Evolutionary conservation across 1,284 basidiomycete genomes (phyloP).

Genomic region (Takashimella tepidaria): DNA sequence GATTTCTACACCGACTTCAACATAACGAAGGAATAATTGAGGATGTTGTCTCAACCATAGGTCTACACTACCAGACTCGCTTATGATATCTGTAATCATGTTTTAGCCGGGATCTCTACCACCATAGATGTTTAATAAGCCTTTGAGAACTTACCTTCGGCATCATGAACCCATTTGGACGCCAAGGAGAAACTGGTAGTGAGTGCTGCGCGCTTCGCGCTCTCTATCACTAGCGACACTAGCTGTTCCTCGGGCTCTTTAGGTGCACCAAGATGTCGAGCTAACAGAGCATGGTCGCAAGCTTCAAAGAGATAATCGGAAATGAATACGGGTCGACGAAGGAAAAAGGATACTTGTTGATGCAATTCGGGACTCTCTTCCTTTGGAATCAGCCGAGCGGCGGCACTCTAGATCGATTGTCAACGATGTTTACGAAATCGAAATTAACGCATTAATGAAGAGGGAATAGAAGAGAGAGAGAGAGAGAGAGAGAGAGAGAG

Average conservation of each 20-base stretch:
- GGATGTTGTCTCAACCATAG: conserved; percentile 15
- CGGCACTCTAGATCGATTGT: conserved; percentile 23
- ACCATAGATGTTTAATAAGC: no score
- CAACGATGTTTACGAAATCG: neutral
- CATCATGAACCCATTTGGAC: conserved; percentile 16
- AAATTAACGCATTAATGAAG: no score
- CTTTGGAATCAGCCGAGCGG: conserved; percentile 21
- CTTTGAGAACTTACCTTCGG: conserved; percentile 10
- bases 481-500: no score
- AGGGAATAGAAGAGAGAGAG: no score
- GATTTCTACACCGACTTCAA: conserved; percentile 17
- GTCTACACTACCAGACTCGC: conserved; percentile 15
- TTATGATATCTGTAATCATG: conserved; percentile 12
- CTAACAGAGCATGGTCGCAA: conserved; percentile 26
- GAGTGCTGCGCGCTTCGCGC: conserved; percentile 13
- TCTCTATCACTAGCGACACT: conserved; percentile 18
- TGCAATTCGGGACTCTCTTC: conserved; percentile 17
- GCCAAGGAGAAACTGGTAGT: conserved; percentile 21
- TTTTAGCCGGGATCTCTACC: neutral
- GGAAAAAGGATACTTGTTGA: conserved; percentile 18
- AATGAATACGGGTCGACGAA: conserved; percentile 10
- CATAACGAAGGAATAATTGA: conserved; percentile 14
- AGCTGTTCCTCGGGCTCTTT: conserved; percentile 11
- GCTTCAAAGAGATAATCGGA: conserved; percentile 32
- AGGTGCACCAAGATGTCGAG: conserved; percentile 8